phyloP scores from a whole-genome alignment of 352 stramenopile species.

The Phytophthora constricta region DNA sequence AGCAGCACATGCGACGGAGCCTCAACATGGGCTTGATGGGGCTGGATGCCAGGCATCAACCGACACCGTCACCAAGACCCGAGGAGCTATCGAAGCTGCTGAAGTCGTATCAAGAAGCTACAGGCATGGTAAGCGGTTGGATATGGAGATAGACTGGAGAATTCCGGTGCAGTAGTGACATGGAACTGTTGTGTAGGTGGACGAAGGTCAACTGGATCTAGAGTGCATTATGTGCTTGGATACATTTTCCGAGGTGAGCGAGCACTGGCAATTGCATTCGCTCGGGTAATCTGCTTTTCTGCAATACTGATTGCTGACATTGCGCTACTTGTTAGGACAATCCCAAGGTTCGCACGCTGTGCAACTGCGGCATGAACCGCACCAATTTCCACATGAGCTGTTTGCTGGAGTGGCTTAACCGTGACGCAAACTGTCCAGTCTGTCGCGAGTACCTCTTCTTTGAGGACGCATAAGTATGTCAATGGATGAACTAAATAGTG shows the following conservation, averaged over 20 bases:
- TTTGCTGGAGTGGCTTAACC: conserved; percentile 88
- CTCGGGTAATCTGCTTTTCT: background rate
- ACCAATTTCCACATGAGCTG: conserved; percentile 92
- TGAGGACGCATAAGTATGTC: conserved; percentile 65
- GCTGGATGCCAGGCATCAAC: conserved; percentile 39
- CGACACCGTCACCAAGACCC: conserved; percentile 27
- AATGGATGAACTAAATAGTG: no score
- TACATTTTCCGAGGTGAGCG: conserved; percentile 57
- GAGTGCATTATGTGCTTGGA: conserved; percentile 91
- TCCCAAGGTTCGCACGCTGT: conserved; percentile 86
- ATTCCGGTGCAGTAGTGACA: conserved; percentile 5
- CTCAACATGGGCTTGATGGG: conserved; percentile 36
- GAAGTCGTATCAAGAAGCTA: conserved; percentile 72
- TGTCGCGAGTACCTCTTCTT: conserved; percentile 89
- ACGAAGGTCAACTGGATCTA: conserved; percentile 68
- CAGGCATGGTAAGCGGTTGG: conserved; percentile 48
- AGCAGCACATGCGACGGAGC: conserved; percentile 30
- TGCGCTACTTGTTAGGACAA: conserved; percentile 48
- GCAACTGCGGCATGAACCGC: conserved; percentile 89
- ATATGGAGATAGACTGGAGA: background rate
- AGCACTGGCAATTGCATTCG: background rate
- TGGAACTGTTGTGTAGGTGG: conserved; percentile 41
- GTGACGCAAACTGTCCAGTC: conserved; percentile 84
- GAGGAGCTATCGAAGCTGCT: conserved; percentile 48
- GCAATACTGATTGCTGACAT: background rate